These are phyloP conservation scores for Leccinellum albellum DNA, from an alignment of 768 basidiomycete species.

Conservation along the genomic window DNA sequence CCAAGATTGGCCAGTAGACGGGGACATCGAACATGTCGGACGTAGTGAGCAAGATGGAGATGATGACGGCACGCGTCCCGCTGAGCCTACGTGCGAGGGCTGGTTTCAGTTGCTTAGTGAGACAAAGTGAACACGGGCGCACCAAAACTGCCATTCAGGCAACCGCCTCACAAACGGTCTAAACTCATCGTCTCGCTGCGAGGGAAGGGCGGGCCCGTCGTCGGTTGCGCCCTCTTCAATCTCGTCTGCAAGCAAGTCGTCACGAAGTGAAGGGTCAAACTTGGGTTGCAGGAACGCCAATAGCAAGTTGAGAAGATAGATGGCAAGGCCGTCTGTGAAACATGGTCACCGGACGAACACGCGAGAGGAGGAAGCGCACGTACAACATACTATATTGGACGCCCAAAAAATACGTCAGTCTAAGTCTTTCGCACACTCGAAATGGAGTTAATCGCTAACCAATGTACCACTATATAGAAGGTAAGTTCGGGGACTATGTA, in stretches of 20 bases:
- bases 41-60: constrained; percentile 77
- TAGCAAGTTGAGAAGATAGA: constrained; percentile 93
- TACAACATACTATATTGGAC: constrained; percentile 58
- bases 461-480: constrained; percentile 75
- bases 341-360: neutral
- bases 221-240: constrained; percentile 89
- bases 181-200: constrained; percentile 88
- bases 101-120: neutral
- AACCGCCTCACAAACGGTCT: constrained; percentile 92
- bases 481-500: constrained; percentile 2
- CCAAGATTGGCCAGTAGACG: constrained; percentile 98
- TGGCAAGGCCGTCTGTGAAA: constrained; percentile 77
- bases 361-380: constrained; percentile 28
- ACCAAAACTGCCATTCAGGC: constrained; percentile 98
- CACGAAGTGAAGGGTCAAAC: constrained; percentile 94
- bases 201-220: constrained; percentile 54
- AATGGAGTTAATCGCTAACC: constrained; percentile 47
- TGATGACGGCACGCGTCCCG: constrained; percentile 79
- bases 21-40: constrained; percentile 91
- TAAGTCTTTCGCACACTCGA: neutral
- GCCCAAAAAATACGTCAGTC: neutral
- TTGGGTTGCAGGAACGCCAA: constrained; percentile 97
- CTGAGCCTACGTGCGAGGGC: constrained; percentile 63
- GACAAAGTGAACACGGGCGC: constrained; percentile 13
- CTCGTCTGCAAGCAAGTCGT: constrained; percentile 90